These are phyloP conservation scores for Ceratocystis papillata DNA, from an alignment of 2,329 filamentous ascomycete species.

Conservation along the genomic window DNA sequence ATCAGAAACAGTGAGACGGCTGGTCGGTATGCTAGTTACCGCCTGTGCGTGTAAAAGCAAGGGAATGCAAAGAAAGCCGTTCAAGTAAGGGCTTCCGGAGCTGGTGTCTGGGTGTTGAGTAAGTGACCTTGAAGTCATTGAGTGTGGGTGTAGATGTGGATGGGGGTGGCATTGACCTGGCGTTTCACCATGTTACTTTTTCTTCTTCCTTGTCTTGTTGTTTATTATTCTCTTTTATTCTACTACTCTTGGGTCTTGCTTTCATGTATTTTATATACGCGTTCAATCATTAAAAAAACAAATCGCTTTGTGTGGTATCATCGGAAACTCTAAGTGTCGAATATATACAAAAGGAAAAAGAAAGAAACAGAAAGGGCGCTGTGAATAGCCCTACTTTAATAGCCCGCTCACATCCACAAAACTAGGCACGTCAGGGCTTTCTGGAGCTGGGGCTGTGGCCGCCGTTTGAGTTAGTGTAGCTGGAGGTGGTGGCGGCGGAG, in stretches of 20 bases:
- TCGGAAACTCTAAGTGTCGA: neutral
- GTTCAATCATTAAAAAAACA: slow-evolving; percentile 12
- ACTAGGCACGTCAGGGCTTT: slow-evolving; percentile 16
- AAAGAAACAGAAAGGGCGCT: neutral
- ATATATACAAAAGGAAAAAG: slow-evolving; percentile 8
- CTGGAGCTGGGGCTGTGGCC: slow-evolving; percentile 1
- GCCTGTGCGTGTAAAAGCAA: slow-evolving; percentile 47
- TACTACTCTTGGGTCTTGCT: neutral
- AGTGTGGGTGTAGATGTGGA: slow-evolving; percentile 5
- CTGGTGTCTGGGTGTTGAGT: neutral
- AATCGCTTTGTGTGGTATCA: slow-evolving; percentile 25
- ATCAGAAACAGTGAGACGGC: slow-evolving; percentile 92
- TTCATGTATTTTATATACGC: slow-evolving; percentile 12
- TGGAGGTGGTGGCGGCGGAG: slow-evolving; percentile 3
- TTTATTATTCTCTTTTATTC: slow-evolving; percentile 12
- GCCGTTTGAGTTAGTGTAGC: neutral
- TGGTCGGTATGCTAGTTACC: slow-evolving; percentile 90
- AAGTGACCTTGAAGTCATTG: too few species aligned
- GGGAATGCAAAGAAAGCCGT: neutral
- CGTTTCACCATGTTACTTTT: slow-evolving; percentile 19
- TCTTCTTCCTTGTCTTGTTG: slow-evolving; percentile 20
- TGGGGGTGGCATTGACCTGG: slow-evolving; percentile 18
- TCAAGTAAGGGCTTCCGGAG: neutral
- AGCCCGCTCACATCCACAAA: slow-evolving; percentile 35
- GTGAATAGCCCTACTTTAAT: slow-evolving; percentile 28